Conservation (phyloP, 2,329 filamentous ascomycete species). For the Aureobasidium zeae region DNA sequence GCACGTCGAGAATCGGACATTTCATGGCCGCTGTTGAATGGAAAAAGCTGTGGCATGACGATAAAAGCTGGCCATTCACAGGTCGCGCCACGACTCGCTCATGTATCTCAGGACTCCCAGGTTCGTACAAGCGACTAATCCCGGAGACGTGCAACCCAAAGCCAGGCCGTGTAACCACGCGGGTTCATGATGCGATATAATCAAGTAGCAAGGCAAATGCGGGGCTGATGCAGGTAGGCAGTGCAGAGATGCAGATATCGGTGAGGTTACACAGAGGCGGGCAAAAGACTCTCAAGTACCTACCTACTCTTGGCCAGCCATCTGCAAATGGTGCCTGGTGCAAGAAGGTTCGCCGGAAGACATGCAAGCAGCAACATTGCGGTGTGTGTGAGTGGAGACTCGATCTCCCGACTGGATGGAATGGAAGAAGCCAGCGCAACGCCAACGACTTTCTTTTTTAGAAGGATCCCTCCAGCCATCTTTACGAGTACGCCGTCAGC, state of each 20-base stretch:
- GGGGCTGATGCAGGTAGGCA: conserved; percentile 8
- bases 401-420: conserved; percentile 11
- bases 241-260: conserved; percentile 2
- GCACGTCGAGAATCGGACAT: conserved; percentile 21
- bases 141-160: conserved; percentile 5
- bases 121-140: conserved; percentile 10
- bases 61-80: conserved; percentile 15
- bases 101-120: conserved; percentile 6
- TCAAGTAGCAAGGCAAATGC: conserved; percentile 5
- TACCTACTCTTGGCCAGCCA: conserved; percentile 3
- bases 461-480: conserved; percentile 8
- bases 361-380: too few relatives aligned
- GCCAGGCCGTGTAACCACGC: conserved; percentile 2
- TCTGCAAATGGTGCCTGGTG: conserved; percentile 2
- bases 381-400: conserved; percentile 12
- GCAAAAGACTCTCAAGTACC: conserved; percentile 10
- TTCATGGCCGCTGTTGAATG: conserved; percentile 21
- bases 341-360: conserved; percentile 12
- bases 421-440: conserved; percentile 1
- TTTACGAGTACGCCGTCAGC: conserved; percentile 1
- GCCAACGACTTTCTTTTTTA: conserved; percentile 1
- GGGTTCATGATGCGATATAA: conserved; percentile 4
- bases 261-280: conserved; percentile 7
- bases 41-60: conserved; percentile 27
- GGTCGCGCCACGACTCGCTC: conserved; percentile 8